A percentile compares a stretch with the other conserved stretches of the same genome.
These are phyloP conservation scores for Stipa capillata DNA, from an alignment of 176 grass and related monocot species.

Conservation along the genomic window DNA sequence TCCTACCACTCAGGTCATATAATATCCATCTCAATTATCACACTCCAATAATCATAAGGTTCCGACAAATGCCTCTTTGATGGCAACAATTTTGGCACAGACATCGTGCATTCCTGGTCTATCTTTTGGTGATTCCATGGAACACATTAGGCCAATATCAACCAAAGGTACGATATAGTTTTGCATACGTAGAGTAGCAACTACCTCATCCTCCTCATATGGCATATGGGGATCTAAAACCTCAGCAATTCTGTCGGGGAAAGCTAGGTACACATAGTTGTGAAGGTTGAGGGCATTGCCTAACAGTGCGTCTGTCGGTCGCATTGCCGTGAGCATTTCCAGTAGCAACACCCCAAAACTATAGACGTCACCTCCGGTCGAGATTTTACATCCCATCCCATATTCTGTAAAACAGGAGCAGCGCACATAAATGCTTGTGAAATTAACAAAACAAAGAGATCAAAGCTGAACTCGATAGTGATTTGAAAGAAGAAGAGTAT, in stretches of 20 bases:
- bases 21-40: too few species aligned
- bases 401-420: conserved; percentile 8
- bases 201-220: neutral
- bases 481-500: neutral
- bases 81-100: neutral
- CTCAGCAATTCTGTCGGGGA: neutral
- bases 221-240: conserved; percentile 23
- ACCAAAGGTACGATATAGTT: neutral
- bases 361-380: neutral
- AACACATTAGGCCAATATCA: conserved; percentile 11
- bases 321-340: conserved; percentile 9
- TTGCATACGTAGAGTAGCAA: neutral
- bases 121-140: conserved; percentile 23
- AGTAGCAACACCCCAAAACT: conserved; percentile 15
- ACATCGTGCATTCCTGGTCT: neutral
- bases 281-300: neutral
- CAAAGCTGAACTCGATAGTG: neutral
- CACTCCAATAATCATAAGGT: neutral
- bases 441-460: neutral
- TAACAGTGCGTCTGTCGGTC: neutral
- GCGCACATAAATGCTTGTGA: neutral
- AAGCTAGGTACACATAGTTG: neutral
- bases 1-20: too few species aligned
- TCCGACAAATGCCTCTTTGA: neutral
- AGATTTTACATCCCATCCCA: conserved; percentile 6